Evolutionary conservation across 192 early-diverging fungal genomes (phyloP).

Genomic region (Allomyces macrogynus): DNA sequence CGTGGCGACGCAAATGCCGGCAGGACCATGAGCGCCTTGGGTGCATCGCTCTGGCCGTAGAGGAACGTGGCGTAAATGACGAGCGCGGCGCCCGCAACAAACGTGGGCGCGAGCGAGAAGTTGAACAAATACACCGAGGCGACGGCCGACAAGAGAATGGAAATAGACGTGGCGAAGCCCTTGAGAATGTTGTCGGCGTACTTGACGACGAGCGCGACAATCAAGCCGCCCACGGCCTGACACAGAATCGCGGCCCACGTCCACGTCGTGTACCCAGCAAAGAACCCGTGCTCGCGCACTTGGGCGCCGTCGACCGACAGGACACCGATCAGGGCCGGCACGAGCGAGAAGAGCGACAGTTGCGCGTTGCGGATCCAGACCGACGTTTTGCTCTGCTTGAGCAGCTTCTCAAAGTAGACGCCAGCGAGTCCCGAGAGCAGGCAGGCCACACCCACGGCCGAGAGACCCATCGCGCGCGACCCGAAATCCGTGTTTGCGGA

Average conservation of each 20-base stretch:
- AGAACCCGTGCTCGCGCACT: constrained; percentile 63
- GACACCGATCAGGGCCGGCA: constrained; percentile 65
- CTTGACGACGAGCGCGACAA: constrained; percentile 92
- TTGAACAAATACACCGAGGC: constrained; percentile 67
- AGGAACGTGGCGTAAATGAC: constrained; percentile 58
- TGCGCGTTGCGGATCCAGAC: constrained; percentile 89
- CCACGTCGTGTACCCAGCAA: constrained; percentile 69
- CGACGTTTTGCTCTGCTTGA: constrained; percentile 63
- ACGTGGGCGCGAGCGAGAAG: constrained; percentile 47
- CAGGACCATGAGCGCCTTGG: too few relatives aligned
- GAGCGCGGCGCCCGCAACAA: constrained; percentile 46
- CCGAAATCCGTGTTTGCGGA: neutral
- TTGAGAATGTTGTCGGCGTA: constrained; percentile 98
- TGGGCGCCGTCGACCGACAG: constrained; percentile 50
- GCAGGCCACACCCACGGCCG: constrained; percentile 64
- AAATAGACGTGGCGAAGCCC: constrained; percentile 94
- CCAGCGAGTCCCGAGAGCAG: constrained; percentile 86
- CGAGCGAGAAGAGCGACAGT: constrained; percentile 60
- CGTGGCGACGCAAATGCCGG: too few relatives aligned
- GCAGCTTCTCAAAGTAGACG: constrained; percentile 96
- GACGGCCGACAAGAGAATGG: constrained; percentile 75
- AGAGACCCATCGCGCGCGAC: constrained; percentile 32
- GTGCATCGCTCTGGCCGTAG: constrained; percentile 23
- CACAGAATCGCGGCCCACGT: constrained; percentile 62
- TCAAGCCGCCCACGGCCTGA: constrained; percentile 79